Base-by-base conservation (phyloP, 164 flowering plant species). In the Magnolia changhungtana region DNA sequence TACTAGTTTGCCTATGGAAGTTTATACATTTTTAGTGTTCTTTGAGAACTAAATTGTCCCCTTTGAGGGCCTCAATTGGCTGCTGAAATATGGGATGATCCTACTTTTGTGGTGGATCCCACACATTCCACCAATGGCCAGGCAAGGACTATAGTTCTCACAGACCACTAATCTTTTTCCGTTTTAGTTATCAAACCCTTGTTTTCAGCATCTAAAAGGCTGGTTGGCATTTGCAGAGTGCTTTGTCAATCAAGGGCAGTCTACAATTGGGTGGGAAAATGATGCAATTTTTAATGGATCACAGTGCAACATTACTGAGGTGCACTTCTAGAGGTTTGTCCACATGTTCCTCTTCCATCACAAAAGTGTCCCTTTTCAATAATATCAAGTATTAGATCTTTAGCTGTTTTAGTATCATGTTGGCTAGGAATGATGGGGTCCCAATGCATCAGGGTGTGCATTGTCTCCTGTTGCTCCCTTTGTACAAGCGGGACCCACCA, bases 181-280 rank as follows among this genome's bases (percentile, higher is more conserved):
- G 37, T 29, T 65, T 24, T 11, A 68, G 20, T 68, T 18, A 65
- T 23, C 68, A 20, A 21, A 14, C 29, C 16, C 63, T 59, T 59
- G 63, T 59, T 65, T 21, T 21, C 24, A 65, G 31, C n/a, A 16
- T 68, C 50, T 29, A 68, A 24, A 29, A 68, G 16, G 4, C 19
- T 71, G 63, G 23, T 18, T 78, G 80, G 76, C 75, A 81, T 76
- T 68, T 87, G 85, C 88, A 87, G 86, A 86, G 82, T 81, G 84
- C 75, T 63, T 63, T 88, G 74, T 84, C 77, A 78, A 84, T 89
- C 78, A 88, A 89, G 70, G 77, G 84, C 52, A 86, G 88, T 80
- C 74, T 86, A 65, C 85, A 82, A 58, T 72, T 80, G 21, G 90
- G 93, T 72, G 81, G 78, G 67, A 84, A 83, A 74, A 77, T 87